These are phyloP conservation scores for Globisporangium mamillatum DNA, from an alignment of 352 stramenopile species.

Conservation along the genomic window DNA sequence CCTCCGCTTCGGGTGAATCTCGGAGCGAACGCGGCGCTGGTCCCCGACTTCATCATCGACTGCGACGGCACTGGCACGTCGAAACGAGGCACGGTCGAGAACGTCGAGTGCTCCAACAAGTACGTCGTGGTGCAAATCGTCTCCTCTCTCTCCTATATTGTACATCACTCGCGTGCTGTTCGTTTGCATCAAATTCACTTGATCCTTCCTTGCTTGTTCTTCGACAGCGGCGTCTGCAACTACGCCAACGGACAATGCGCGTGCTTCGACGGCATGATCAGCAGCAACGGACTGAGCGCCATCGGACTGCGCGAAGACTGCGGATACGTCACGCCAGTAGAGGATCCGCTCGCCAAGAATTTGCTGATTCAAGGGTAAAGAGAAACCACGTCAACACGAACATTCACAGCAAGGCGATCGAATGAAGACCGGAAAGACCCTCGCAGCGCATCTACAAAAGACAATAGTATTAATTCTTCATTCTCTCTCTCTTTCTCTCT, in stretches of 20 bases:
- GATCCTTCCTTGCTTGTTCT: not conserved
- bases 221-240: constrained; percentile 52
- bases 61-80: constrained; percentile 50
- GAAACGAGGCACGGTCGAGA: constrained; percentile 60
- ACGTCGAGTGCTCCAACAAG: constrained; percentile 76
- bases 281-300: constrained; percentile 45
- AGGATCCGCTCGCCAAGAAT: constrained; percentile 37
- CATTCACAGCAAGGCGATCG: not conserved
- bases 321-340: constrained; percentile 42
- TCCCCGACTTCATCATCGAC: constrained; percentile 54
- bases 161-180: not conserved
- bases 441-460: constrained; percentile 3
- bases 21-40: constrained; percentile 24
- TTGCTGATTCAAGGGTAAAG: constrained; percentile 20
- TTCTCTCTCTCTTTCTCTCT: not conserved
- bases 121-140: constrained; percentile 19
- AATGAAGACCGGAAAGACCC: not conserved
- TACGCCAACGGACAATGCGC: constrained; percentile 43
- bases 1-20: constrained; percentile 42
- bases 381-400: not conserved
- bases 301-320: constrained; percentile 64
- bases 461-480: constrained; percentile 13
- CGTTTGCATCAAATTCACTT: not conserved
- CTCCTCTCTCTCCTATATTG: not conserved
- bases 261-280: constrained; percentile 76